A percentile compares a stretch with the other conserved stretches of the same genome.
phyloP scores from a whole-genome alignment of 1,284 basidiomycete species.

The Filobasidium uniguttulatum region DNA sequence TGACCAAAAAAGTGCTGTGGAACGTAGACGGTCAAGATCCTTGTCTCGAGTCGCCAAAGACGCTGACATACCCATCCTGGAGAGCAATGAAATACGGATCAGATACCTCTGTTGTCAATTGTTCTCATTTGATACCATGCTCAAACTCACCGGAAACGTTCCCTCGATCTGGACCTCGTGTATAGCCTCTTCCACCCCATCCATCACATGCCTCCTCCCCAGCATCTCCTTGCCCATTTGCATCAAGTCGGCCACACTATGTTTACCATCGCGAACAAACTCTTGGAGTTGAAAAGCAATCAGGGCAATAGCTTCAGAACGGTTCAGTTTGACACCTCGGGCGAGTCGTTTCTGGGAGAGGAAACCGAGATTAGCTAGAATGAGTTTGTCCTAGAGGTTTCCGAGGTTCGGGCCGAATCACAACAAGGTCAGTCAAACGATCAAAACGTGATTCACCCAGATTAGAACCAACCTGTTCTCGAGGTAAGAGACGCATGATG shows the following conservation, averaged over 20 bases:
- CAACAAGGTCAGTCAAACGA: slow-evolving; percentile 16
- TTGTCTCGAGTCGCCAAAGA: too few relatives aligned
- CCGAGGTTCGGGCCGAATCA: too few relatives aligned
- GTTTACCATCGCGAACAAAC: slow-evolving; percentile 81
- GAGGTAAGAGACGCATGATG: slow-evolving; percentile 13
- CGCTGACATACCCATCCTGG: slow-evolving; percentile 19
- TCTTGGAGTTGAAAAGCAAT: slow-evolving; percentile 87
- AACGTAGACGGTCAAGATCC: slow-evolving; percentile 2
- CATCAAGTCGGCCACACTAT: slow-evolving; percentile 82
- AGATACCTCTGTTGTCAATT: not conserved
- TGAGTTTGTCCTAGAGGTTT: slow-evolving; percentile 41
- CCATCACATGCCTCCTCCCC: slow-evolving; percentile 76
- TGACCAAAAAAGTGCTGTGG: slow-evolving; percentile 74
- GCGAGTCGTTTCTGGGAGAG: slow-evolving; percentile 91
- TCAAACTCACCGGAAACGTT: slow-evolving; percentile 57
- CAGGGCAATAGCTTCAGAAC: slow-evolving; percentile 75
- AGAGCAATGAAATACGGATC: not conserved
- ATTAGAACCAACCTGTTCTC: slow-evolving; percentile 9
- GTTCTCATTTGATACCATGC: not conserved
- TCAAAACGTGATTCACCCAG: slow-evolving; percentile 11
- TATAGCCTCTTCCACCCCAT: slow-evolving; percentile 37
- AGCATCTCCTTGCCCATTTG: slow-evolving; percentile 77
- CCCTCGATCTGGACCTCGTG: slow-evolving; percentile 86
- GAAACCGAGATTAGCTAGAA: slow-evolving; percentile 52
- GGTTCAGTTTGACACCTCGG: slow-evolving; percentile 72